Percentiles rank a stretch among this genome's conserved stretches.
phyloP scores from a whole-genome alignment of 1,284 basidiomycete species.

The Malassezia nana region DNA sequence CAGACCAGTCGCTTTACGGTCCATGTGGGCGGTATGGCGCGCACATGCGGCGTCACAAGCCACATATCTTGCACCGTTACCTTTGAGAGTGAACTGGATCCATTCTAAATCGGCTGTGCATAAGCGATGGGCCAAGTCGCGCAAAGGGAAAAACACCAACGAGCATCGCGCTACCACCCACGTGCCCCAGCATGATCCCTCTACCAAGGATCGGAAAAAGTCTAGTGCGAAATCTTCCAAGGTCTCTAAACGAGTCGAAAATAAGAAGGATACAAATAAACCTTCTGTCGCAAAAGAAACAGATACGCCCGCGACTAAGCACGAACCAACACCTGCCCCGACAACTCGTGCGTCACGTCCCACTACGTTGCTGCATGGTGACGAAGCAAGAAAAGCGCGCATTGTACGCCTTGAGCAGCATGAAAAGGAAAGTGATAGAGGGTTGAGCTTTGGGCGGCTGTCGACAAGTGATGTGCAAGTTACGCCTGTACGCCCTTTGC shows the following conservation, averaged over 20 bases:
- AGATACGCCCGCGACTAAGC: not conserved
- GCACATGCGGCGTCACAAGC: not conserved
- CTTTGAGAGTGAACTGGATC: not conserved
- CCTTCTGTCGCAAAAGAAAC: too few relatives aligned
- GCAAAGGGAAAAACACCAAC: not conserved
- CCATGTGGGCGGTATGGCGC: not conserved
- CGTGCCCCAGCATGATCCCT: not conserved
- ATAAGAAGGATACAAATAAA: too few relatives aligned
- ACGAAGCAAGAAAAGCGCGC: constrained; percentile 10
- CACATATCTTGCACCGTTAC: not conserved
- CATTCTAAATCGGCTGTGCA: not conserved
- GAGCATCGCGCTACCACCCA: not conserved
- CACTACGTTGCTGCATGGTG: constrained; percentile 8
- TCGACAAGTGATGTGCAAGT: not conserved
- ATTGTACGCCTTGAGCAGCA: constrained; percentile 11
- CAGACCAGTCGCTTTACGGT: not conserved
- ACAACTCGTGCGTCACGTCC: not conserved
- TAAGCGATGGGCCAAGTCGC: not conserved
- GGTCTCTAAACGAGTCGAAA: too few relatives aligned
- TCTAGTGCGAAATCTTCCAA: not conserved
- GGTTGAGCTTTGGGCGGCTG: not conserved
- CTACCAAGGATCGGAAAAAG: not conserved
- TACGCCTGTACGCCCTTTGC: constrained; percentile 25
- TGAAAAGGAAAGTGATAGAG: not conserved
- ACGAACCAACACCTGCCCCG: not conserved